Evolutionary conservation across 2,329 filamentous ascomycete genomes (phyloP).

Genomic region (Cucurbitaria berberidis): DNA sequence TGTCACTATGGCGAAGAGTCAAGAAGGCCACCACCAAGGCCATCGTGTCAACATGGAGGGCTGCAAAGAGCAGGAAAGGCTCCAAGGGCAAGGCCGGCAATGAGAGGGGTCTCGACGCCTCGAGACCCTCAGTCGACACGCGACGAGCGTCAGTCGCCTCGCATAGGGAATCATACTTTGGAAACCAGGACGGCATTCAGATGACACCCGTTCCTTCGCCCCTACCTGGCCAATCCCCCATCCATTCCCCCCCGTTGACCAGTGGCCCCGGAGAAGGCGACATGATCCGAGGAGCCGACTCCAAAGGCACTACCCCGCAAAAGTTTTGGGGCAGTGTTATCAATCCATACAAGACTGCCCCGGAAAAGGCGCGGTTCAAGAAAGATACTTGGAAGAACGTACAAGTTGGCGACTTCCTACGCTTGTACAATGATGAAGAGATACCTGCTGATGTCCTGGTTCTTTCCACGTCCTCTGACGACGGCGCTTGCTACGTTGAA

Average conservation of each 20-base stretch:
- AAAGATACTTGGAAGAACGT: conserved; percentile 95
- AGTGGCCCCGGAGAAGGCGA: conserved; percentile 35
- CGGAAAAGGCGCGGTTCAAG: conserved; percentile 83
- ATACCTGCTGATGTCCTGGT: conserved; percentile 93
- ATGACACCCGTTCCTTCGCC: conserved; percentile 96
- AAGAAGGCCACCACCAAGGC: conserved; percentile 84
- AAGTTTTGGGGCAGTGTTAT: conserved; percentile 73
- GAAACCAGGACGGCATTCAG: conserved; percentile 72
- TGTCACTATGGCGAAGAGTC: conserved; percentile 83
- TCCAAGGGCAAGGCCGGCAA: conserved; percentile 52
- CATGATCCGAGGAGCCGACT: conserved; percentile 32
- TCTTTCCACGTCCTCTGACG: conserved; percentile 87
- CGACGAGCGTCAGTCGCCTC: conserved; percentile 64
- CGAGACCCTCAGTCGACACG: conserved; percentile 71
- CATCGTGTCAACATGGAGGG: conserved; percentile 62
- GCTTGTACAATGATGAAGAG: conserved; percentile 94
- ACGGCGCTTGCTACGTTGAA: conserved; percentile 95
- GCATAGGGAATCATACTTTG: conserved; percentile 58
- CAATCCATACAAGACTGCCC: conserved; percentile 69
- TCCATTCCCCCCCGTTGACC: conserved; percentile 34
- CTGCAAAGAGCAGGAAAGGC: conserved; percentile 49
- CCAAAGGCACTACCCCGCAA: conserved; percentile 41
- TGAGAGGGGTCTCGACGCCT: conserved; percentile 59
- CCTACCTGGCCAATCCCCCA: conserved; percentile 58
- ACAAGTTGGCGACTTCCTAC: conserved; percentile 93